phyloP scores from a whole-genome alignment of 1,284 basidiomycete species.

The Sphagnurus paluster region DNA sequence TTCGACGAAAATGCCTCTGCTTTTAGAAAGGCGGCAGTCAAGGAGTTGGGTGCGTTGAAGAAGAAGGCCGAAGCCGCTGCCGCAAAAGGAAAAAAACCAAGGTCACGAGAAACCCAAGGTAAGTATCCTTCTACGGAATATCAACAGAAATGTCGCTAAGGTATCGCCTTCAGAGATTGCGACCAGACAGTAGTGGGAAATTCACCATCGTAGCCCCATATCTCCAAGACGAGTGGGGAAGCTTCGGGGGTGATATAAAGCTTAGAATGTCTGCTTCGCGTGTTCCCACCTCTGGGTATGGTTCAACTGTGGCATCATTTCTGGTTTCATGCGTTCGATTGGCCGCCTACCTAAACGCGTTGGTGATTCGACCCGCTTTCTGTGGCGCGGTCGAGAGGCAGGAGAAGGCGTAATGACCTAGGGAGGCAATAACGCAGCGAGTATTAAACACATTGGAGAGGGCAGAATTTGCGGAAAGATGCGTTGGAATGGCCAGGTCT shows the following conservation, averaged over 20 bases:
- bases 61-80: too few relatives aligned
- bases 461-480: slow-evolving; percentile 23
- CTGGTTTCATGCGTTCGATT: slow-evolving; percentile 25
- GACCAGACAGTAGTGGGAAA: too few relatives aligned
- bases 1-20: slow-evolving; percentile 1
- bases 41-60: slow-evolving; percentile 1
- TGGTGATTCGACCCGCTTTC: slow-evolving; percentile 17
- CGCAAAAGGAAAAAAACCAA: too few relatives aligned
- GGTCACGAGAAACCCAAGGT: too few relatives aligned
- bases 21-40: slow-evolving; percentile 1
- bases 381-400: slow-evolving; percentile 24
- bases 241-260: slow-evolving; percentile 7
- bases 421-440: slow-evolving; percentile 20
- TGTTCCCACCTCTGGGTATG: slow-evolving; percentile 25
- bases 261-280: slow-evolving; percentile 23
- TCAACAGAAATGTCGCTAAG: too few relatives aligned
- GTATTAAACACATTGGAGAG: slow-evolving; percentile 22
- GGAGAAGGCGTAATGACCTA: slow-evolving; percentile 22
- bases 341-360: slow-evolving; percentile 10
- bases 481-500: slow-evolving; percentile 12
- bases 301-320: slow-evolving; percentile 27
- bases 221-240: slow-evolving; percentile 18
- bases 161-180: too few relatives aligned
- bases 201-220: slow-evolving; percentile 21
- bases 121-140: too few relatives aligned